Evolutionary conservation across 768 basidiomycete genomes (phyloP).

Genomic region (Termitomyces titanicus): DNA sequence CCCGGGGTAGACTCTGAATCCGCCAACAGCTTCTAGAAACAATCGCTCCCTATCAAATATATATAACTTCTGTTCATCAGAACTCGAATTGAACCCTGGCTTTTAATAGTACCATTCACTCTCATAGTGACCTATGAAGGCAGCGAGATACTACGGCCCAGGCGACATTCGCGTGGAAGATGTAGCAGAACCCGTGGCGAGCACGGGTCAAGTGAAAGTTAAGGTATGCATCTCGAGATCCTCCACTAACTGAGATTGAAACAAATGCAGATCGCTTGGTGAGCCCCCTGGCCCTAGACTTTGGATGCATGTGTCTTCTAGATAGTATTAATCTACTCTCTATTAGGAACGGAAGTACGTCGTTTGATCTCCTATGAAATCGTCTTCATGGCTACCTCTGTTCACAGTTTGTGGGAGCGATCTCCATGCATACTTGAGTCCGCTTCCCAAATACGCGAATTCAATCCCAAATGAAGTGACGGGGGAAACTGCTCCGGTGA

Average conservation of each 20-base stretch:
- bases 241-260: background rate
- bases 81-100: too few relatives aligned
- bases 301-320: too few relatives aligned
- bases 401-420: constrained; percentile 42
- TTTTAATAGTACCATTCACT: background rate
- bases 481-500: constrained; percentile 36
- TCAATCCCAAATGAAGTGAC: constrained; percentile 32
- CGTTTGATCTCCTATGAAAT: background rate
- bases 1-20: too few relatives aligned
- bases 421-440: constrained; percentile 37
- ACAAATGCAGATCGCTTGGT: constrained; percentile 24
- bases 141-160: constrained; percentile 41
- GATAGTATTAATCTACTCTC: background rate
- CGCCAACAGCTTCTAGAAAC: too few relatives aligned
- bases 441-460: constrained; percentile 26
- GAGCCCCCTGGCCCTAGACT: too few relatives aligned
- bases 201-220: constrained; percentile 38
- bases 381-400: background rate
- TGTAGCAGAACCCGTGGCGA: constrained; percentile 31
- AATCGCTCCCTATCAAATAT: too few relatives aligned
- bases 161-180: constrained; percentile 41
- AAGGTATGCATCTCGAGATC: constrained; percentile 26
- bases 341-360: constrained; percentile 30
- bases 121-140: constrained; percentile 35
- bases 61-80: too few relatives aligned